Evolutionary conservation across 768 basidiomycete species (phyloP).

Genomic region (Podaxis sp.): DNA sequence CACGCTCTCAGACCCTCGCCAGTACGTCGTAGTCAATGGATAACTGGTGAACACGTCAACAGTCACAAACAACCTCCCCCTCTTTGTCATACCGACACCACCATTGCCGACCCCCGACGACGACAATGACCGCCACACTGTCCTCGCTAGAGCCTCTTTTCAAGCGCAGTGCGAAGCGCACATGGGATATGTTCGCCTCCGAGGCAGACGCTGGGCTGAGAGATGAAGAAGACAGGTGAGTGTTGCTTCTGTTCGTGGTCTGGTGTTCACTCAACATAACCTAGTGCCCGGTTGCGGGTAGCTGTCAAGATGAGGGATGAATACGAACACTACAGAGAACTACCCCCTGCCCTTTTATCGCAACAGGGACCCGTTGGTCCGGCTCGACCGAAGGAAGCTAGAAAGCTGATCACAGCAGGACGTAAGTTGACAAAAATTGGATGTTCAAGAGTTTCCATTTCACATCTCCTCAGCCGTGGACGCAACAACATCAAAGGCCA

Average conservation of each 20-base stretch:
- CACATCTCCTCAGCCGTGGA: conserved; percentile 30
- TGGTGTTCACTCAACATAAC: background rate
- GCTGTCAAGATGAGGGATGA: conserved; percentile 87
- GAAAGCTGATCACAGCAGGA: conserved; percentile 71
- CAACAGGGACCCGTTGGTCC: conserved; percentile 85
- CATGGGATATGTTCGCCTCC: conserved; percentile 64
- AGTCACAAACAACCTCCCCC: conserved; percentile 2
- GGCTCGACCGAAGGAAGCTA: conserved; percentile 51
- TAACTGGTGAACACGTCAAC: conserved; percentile 7
- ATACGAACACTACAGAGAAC: conserved; percentile 79
- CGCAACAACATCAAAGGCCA: conserved; percentile 57
- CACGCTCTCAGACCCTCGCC: conserved; percentile 9
- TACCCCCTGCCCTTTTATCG: conserved; percentile 74
- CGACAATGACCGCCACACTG: conserved; percentile 43
- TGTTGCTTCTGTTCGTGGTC: background rate
- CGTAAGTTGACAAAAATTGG: conserved; percentile 29
- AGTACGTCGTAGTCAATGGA: conserved; percentile 5
- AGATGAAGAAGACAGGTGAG: conserved; percentile 73
- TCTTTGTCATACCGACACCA: conserved; percentile 9
- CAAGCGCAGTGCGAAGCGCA: conserved; percentile 62
- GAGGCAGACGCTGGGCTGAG: conserved; percentile 52
- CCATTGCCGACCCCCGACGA: conserved; percentile 2
- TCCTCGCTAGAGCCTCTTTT: conserved; percentile 67
- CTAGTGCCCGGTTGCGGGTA: conserved; percentile 66
- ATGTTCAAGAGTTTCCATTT: background rate